Conservation (phyloP, 129 eudicot species). For the Flaveria ramosissima region DNA sequence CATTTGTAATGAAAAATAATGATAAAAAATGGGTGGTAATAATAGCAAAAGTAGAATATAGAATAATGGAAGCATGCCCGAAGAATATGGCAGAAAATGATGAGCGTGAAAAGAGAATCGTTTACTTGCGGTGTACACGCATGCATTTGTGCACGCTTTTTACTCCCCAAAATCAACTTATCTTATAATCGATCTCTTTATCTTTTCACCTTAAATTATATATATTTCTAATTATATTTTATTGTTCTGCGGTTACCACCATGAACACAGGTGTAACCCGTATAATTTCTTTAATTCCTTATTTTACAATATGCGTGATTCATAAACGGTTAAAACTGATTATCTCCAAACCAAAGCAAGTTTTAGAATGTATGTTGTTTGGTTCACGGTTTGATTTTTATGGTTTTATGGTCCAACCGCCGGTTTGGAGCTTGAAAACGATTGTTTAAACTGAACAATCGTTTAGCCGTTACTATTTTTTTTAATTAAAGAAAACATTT, state of each 20-base stretch:
- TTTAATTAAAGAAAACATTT: too few species aligned
- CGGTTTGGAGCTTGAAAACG: background rate
- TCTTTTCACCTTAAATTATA: background rate
- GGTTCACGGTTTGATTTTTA: background rate
- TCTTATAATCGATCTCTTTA: background rate
- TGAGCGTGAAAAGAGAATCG: constrained; percentile 35
- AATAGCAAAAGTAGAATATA: background rate
- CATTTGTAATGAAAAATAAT: background rate
- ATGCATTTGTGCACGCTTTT: constrained; percentile 32
- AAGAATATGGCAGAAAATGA: constrained; percentile 28
- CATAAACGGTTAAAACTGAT: too few species aligned
- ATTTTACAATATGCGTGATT: too few species aligned
- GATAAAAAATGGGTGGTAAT: background rate
- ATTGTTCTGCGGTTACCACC: background rate
- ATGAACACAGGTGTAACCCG: background rate
- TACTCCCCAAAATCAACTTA: background rate
- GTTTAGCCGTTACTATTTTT: too few species aligned
- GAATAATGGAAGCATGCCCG: constrained; percentile 19
- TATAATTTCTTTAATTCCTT: too few species aligned
- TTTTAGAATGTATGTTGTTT: too few species aligned
- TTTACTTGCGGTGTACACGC: constrained; percentile 21
- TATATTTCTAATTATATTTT: background rate
- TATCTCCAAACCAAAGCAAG: too few species aligned
- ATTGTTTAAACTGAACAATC: too few species aligned
- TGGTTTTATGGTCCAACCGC: background rate